phyloP scores from a whole-genome alignment of 306 rosid species.

The Vicia faba region DNA sequence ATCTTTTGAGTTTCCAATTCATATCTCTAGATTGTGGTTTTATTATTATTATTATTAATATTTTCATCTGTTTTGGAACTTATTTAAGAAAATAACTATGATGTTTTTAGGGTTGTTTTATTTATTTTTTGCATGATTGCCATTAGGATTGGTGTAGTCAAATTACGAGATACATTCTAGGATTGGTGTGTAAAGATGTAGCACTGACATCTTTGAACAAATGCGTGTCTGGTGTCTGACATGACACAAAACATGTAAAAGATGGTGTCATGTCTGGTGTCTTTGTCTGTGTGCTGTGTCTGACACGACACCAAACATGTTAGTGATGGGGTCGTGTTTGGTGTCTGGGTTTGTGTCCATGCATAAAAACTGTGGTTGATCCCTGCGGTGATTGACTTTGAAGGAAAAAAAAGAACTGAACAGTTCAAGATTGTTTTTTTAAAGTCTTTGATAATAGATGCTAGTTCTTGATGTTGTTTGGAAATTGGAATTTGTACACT shows the following conservation, averaged over 20 bases:
- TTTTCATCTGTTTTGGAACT: conserved; percentile 11
- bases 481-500: neutral
- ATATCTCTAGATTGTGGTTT: conserved; percentile 12
- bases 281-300: too few species aligned
- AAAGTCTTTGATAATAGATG: conserved; percentile 16
- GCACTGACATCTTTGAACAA: too few species aligned
- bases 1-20: conserved; percentile 23
- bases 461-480: conserved; percentile 15
- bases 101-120: neutral
- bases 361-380: neutral
- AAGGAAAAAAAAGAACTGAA: neutral
- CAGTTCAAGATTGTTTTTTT: neutral
- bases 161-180: too few species aligned
- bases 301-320: too few species aligned
- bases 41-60: neutral
- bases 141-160: conserved; percentile 25
- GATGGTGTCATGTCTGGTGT: too few species aligned
- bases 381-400: neutral
- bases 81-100: neutral
- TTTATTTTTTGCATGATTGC: neutral
- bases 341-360: neutral
- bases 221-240: too few species aligned
- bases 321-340: too few species aligned
- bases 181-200: neutral
- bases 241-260: too few species aligned